phyloP scores from a whole-genome alignment of 23 red algal genomes.

The Porphyridium purpureum region DNA sequence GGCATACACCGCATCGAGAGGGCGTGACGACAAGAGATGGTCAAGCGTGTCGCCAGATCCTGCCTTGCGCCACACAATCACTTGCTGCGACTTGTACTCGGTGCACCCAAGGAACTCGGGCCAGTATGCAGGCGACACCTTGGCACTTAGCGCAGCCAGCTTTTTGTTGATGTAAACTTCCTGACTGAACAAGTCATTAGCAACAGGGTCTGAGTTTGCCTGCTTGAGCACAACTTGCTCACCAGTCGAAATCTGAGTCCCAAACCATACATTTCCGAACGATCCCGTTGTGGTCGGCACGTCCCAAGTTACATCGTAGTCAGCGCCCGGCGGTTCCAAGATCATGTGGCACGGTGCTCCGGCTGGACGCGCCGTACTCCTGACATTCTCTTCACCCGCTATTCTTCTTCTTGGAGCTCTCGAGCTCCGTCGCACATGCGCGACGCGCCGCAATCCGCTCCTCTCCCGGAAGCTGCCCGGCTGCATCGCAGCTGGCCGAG shows the following conservation, averaged over 20 bases:
- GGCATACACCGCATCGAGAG: constrained; percentile 1
- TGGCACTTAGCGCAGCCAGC: constrained; percentile 5
- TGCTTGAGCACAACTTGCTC: constrained; percentile 35
- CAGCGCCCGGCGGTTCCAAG: no score
- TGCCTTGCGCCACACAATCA: constrained; percentile 50
- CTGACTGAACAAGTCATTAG: constrained; percentile 19
- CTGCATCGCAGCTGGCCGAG: no score
- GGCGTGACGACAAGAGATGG: constrained; percentile 22
- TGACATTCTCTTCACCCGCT: no score
- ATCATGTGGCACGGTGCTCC: no score
- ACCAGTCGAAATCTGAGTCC: constrained; percentile 3
- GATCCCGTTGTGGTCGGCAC: constrained; percentile 11
- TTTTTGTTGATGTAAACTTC: constrained; percentile 39
- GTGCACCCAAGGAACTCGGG: constrained; percentile 34
- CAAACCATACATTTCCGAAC: constrained; percentile 47
- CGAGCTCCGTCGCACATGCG: no score
- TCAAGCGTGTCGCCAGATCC: constrained; percentile 26
- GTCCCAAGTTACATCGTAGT: constrained; percentile 1
- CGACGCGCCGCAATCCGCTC: no score
- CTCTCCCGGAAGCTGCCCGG: no score
- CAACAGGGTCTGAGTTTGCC: constrained; percentile 2
- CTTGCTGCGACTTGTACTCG: constrained; percentile 7
- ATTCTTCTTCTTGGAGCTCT: no score
- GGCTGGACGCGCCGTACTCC: no score
- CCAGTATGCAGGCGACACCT: constrained; percentile 16